These are phyloP conservation scores for Colletotrichum tropicale DNA, from an alignment of 2,329 filamentous ascomycete species.

Conservation along the genomic window DNA sequence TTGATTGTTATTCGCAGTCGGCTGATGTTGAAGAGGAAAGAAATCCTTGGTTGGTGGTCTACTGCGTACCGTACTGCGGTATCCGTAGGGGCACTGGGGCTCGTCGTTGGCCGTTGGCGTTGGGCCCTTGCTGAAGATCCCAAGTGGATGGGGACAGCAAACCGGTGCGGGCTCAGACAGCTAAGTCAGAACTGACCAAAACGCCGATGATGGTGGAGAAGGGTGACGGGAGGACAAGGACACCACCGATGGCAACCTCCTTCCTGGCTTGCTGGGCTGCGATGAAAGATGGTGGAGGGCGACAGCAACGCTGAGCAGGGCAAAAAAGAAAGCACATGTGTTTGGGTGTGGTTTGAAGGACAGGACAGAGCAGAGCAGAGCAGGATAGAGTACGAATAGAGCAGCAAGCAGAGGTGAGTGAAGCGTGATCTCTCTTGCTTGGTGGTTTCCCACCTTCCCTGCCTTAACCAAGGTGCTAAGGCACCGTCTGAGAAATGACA, in stretches of 20 bases:
- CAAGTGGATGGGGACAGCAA: neutral
- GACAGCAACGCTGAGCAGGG: neutral
- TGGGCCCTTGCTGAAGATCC: neutral
- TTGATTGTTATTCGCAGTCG: neutral
- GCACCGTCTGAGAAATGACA: neutral
- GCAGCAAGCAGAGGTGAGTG: neutral
- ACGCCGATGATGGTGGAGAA: neutral
- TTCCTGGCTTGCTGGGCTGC: neutral
- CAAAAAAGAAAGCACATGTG: neutral
- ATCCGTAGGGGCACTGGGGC: neutral
- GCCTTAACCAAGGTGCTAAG: neutral
- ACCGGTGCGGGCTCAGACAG: neutral
- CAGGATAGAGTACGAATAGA: neutral
- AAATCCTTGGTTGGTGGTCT: neutral
- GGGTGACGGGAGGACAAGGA: neutral
- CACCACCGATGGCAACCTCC: neutral
- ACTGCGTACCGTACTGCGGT: neutral
- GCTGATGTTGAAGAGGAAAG: conserved; percentile 3
- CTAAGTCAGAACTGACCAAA: neutral
- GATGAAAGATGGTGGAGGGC: neutral
- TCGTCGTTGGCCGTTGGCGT: neutral
- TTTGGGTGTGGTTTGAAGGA: neutral
- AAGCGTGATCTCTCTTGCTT: neutral
- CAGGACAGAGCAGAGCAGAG: neutral
- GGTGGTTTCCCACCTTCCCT: neutral